Percentiles rank a stretch among this genome's conserved stretches.
These are phyloP conservation scores for Geosiphon pyriformis DNA, from an alignment of 192 early-diverging fungal genomes.

Conservation along the genomic window DNA sequence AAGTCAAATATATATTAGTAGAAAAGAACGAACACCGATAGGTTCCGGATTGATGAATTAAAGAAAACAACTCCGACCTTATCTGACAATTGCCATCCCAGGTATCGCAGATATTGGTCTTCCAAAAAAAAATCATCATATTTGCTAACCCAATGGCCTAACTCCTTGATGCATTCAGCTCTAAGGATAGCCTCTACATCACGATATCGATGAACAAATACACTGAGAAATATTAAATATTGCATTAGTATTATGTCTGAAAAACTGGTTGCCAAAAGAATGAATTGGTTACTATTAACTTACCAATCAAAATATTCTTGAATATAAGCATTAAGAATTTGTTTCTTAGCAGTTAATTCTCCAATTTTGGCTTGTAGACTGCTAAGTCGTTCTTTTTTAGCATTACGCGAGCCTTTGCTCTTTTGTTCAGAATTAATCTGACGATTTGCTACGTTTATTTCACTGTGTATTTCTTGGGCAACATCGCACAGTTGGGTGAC, in stretches of 20 bases:
- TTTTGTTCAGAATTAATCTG: constrained; percentile 62
- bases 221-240: constrained; percentile 37
- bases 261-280: no score
- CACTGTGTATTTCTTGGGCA: constrained; percentile 49
- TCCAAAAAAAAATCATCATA: constrained; percentile 71
- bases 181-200: constrained; percentile 85
- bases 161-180: constrained; percentile 71
- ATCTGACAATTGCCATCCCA: constrained; percentile 87
- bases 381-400: constrained; percentile 25
- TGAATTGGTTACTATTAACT: neutral
- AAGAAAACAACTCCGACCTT: constrained; percentile 35
- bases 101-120: constrained; percentile 69
- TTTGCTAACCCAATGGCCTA: constrained; percentile 72
- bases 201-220: constrained; percentile 87
- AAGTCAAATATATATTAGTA: no score
- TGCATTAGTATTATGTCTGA: neutral
- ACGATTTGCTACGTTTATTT: constrained; percentile 59
- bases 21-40: no score
- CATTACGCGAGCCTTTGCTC: constrained; percentile 21
- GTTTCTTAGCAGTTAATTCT: constrained; percentile 50
- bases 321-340: constrained; percentile 53
- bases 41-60: neutral
- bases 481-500: constrained; percentile 64
- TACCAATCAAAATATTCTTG: constrained; percentile 75
- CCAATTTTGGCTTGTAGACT: constrained; percentile 39